A percentile compares a stretch with the other conserved stretches of the same genome.
Conservation (phyloP, 169 alveolate genomes). For the Cryptosporidium parvum region DNA sequence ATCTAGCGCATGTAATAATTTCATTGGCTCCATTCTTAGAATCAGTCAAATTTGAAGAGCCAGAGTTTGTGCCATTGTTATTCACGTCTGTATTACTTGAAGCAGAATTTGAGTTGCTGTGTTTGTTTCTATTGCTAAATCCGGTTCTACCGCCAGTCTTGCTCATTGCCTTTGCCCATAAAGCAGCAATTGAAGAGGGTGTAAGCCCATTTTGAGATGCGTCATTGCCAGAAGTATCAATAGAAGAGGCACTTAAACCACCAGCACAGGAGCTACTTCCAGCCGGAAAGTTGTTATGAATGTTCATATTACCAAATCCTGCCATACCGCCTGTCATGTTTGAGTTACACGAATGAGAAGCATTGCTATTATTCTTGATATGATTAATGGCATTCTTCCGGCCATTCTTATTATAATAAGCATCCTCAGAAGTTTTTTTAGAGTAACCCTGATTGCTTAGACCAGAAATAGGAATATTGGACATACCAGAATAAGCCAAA, state of each 20-base stretch:
- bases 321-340: slow-evolving; percentile 33
- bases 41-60: neutral
- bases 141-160: slow-evolving; percentile 73
- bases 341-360: slow-evolving; percentile 8
- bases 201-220: slow-evolving; percentile 33
- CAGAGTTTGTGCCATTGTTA: neutral
- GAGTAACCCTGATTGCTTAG: neutral
- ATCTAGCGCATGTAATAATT: slow-evolving; percentile 57
- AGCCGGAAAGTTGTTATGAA: neutral
- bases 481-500: neutral
- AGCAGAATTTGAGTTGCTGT: neutral
- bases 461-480: neutral
- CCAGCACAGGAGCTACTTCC: neutral
- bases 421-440: slow-evolving; percentile 3
- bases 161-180: slow-evolving; percentile 76
- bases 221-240: neutral
- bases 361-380: neutral
- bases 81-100: neutral
- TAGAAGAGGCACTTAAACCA: neutral
- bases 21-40: slow-evolving; percentile 5
- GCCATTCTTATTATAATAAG: neutral
- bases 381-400: neutral
- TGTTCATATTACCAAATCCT: slow-evolving; percentile 23
- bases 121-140: slow-evolving; percentile 22
- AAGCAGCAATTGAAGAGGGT: slow-evolving; percentile 71